These are phyloP conservation scores for Aureobasidium uvarum DNA, from an alignment of 2,329 filamentous ascomycete species.

Conservation along the genomic window DNA sequence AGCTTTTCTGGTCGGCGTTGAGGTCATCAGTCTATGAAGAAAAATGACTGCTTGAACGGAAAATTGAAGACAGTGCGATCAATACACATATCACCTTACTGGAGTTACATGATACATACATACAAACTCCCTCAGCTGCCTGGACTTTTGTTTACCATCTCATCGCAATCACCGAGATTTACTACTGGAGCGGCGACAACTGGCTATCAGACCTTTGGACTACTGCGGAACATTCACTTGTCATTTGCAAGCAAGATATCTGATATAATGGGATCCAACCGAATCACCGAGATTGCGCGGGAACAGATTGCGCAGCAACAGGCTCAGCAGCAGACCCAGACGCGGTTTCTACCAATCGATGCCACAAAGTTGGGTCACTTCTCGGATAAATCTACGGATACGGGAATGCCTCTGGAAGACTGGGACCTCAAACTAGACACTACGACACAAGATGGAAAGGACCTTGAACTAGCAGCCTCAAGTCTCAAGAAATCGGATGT, in stretches of 20 bases:
- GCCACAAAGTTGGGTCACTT: constrained; percentile 43
- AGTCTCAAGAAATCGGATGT: constrained; percentile 63
- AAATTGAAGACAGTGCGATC: constrained; percentile 4
- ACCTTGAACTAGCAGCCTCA: constrained; percentile 63
- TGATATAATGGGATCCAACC: background rate
- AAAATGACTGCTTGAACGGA: background rate
- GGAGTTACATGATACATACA: constrained; percentile 1
- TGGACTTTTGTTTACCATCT: background rate
- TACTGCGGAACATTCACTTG: background rate
- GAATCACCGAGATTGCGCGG: too few species aligned
- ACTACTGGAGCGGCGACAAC: background rate
- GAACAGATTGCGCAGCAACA: background rate
- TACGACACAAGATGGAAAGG: constrained; percentile 47
- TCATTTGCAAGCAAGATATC: background rate
- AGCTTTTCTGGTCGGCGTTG: constrained; percentile 14
- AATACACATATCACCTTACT: background rate
- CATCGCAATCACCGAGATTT: background rate
- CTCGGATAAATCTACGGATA: constrained; percentile 30
- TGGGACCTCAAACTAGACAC: constrained; percentile 35
- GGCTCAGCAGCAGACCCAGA: constrained; percentile 28
- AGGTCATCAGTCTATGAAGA: constrained; percentile 14
- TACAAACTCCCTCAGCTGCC: background rate
- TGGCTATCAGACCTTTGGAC: background rate
- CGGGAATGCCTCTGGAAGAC: constrained; percentile 40
- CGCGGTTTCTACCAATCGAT: constrained; percentile 44